Evolutionary conservation across 139 green algal species (phyloP), one percentile per base, ranked within the genome.

Genomic region (Asterochloris sp.): DNA sequence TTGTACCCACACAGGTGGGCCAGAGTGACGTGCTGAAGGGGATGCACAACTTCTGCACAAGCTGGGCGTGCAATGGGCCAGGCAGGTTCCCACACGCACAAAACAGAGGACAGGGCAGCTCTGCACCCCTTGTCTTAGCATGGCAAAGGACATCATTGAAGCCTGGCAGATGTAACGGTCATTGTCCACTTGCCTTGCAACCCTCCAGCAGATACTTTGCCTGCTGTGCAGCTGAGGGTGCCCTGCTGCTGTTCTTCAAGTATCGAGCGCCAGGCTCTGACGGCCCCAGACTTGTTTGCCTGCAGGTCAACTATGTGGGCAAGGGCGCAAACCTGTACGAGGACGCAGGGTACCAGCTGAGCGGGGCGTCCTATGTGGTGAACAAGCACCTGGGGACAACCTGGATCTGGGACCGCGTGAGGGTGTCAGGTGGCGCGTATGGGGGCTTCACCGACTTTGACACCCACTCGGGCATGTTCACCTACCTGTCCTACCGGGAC

Each of bases 281-380:
- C 38, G 6, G 38, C 38, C 38, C 38, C 38, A 54, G 38, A 54
- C 38, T 13, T 67, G 38, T 47, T n/a, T 24, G 14, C 17, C 15
- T 80, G 63, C 95, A 99, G 94, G 97, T 99, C 16, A 99, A 98
- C 92, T 99, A 99, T 78, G 97, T 99, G n/a, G 96, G 93, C 85
- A 99, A 99, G 91, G 94, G 85, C 11, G 95, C 87, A 85, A 98
- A 99, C 89, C 87, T 99, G 88, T 99, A 98, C 87, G 76, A 89
- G 67, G 94, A 99, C 69, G 91, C 89, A 0, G 96, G 94, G 79
- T 99, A 99, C 90, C 69, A 98, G 87, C 91, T 99, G 64, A 81
- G 86, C 28, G 97, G 97, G 26, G 87, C 89, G 23, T 85, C 91
- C 12, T 98, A 98, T 85, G 97, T 99, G 15, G 94, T 99, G 84